Evolutionary conservation across 2,329 filamentous ascomycete genomes (phyloP), one percentile per base, ranked within the genome.

Genomic region (Aphanocladium album): DNA sequence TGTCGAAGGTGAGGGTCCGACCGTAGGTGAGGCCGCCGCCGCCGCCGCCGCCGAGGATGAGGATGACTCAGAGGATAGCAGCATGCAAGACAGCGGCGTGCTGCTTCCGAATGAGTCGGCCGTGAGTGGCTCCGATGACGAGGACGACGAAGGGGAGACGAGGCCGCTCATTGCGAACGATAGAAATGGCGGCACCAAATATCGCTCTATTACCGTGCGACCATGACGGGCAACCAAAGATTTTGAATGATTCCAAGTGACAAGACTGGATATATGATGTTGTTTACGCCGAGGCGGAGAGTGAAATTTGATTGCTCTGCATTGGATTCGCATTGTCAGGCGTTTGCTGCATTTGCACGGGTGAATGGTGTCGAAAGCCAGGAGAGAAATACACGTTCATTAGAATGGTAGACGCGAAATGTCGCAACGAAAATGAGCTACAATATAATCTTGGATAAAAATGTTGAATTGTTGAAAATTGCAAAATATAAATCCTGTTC

Each of bases 1-100:
- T 1, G 81, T 87, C 16, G 85, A 96, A 69, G 88, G 88, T 41
- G 85, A 91, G 9, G 90, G 90, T 78, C 91, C 73, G 71, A 73
- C 64, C 35, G 70, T 58, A 57, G 39, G 46, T 8, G 8, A n/a
- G 21, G 21, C 3, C 23, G 19, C 23, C 17, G 72, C 65, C 46
- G 70, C 49, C 2, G n/a, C 25, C 14, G 37, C 19, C n/a, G 72
- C 64, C 45, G 71, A 52, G 2, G 72, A 72, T 4, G 69, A 55
- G 46, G 72, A 57, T 63, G 74, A 76, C 14, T 71, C 67, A 0
- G 75, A 78, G 37, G 70, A 69, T 5, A 75, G 73, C 5, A 70
- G 61, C 8, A 57, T 65, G 17, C 62, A 53, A 14, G 64, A 65
- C 1, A 67, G 64, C 33, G 65, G 60, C 1, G 37, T 68, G 12